These are phyloP conservation scores for Solanum chmielewskii DNA, from an alignment of 257 asterid species.

Conservation along the genomic window DNA sequence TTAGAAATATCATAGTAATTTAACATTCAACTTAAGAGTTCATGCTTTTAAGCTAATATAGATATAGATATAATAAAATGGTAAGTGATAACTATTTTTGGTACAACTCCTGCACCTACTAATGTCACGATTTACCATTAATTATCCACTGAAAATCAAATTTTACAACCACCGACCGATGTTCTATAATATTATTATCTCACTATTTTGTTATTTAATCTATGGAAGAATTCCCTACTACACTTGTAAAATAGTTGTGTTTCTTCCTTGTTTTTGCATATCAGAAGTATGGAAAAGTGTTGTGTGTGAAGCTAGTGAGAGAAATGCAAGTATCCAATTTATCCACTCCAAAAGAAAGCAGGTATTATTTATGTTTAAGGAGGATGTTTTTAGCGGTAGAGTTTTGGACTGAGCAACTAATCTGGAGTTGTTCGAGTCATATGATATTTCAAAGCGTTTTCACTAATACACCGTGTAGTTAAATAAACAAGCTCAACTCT, in stretches of 20 bases:
- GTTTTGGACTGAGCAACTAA: too few species aligned
- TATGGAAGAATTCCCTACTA: neutral
- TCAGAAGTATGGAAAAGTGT: neutral
- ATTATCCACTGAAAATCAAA: neutral
- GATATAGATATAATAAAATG: too few species aligned
- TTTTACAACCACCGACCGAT: neutral
- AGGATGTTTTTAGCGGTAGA: too few species aligned
- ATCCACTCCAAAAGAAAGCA: too few species aligned
- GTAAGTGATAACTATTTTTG: neutral
- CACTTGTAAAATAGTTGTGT: neutral
- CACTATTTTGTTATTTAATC: too few species aligned
- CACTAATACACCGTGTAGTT: neutral
- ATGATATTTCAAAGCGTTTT: neutral
- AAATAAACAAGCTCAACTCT: neutral
- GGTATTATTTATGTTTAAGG: too few species aligned
- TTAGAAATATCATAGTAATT: too few species aligned
- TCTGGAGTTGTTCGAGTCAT: too few species aligned
- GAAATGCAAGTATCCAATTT: too few species aligned
- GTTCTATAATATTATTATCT: neutral
- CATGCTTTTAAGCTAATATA: too few species aligned
- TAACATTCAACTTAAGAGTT: too few species aligned
- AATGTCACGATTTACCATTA: neutral
- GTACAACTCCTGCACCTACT: neutral
- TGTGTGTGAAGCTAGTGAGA: neutral
- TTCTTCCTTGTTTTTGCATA: neutral